Base-by-base conservation (phyloP, 2,329 filamentous ascomycete species). In the Tolypocladium amazonense region DNA sequence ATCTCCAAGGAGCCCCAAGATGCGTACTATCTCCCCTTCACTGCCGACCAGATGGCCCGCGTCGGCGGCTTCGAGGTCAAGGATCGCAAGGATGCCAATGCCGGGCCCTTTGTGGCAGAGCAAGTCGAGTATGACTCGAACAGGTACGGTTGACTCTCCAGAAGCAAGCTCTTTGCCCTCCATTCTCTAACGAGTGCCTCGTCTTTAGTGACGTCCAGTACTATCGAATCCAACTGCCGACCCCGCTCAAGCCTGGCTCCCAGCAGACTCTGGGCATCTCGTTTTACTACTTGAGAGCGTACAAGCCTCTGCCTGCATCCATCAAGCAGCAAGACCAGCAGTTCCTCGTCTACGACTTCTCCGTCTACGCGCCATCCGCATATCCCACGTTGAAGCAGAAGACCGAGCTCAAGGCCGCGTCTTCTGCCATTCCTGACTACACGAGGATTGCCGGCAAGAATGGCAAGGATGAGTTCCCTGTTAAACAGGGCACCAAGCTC, bases 311-410 rank as follows among this genome's bases (percentile, higher is more conserved):
- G 20, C 94, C 94, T 23, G 87, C 88, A 3, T 77, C 85, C 58
- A 93, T 99, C 70, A 79, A 81, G n/a, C 94, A 99, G 74, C 81
- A 86, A 54, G 91, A 92, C 57, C 85, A 88, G 72, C 94, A 99
- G 76, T 97, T 88, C 76, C 86, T 99, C 58, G 81, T 84, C 60
- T 92, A 95, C 79, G 81, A 85, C 59, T 95, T 96, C 79, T 93
- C 90, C 62, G 89, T 89, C 65, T 96, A 96, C 75, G 83, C 81
- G 55, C 88, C 87, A 20, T 95, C 90, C 12, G 87, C 88, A 62
- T 99, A 99, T 78, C 77, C 82, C 23, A 97, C 92, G 18, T 74
- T 84, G 68, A 96, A 96, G 78, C 94, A 99, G 74, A 97, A 97
- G 84, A 97, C 94, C 45, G 96, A 97, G 76, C 76, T 99, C 76